Evolutionary conservation across 257 asterid genomes (phyloP), one percentile per base, ranked within the genome.

Genomic region (Forsythia suspensa): DNA sequence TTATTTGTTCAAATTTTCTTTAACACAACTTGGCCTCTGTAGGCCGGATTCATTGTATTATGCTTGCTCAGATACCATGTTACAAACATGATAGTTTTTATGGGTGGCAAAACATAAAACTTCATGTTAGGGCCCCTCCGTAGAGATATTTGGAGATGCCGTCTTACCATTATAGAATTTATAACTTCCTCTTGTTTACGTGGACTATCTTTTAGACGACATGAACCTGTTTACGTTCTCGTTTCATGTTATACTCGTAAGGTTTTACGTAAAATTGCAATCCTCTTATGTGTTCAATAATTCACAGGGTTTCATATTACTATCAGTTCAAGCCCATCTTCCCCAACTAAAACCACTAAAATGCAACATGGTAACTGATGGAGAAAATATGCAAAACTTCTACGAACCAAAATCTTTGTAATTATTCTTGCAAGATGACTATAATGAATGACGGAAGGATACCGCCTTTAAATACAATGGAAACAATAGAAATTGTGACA

Each of bases 251-350:
- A 43, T 43, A 43, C 11, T 43, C 1, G 3, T 44, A 44, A 44
- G 10, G 10, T 44, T 44, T 44, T 9, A 44, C 15, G 8, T 15
- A 44, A 44, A 44, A 10, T 44, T 44, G 51, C 16, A 44, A 44
- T 44, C 4, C 5, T 11, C 16, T 2, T 41, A 57, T 16, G 37
- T 61, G 5, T 75, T 39, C 15, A 7, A 61, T 61, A 7, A 20
- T 39, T 55, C 72, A 20, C 65, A 94, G 98, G 99, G 98, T 75
- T 95, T 93, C 84, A 88, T 95, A 87, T 37, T 95, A 76, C 84
- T 95, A 10, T 92, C 99, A 5, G 94, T 95, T 0, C 99, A 95
- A 85, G 99, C 98, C 34, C 99, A 95, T 80, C 82, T 95, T 0
- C 97, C 97, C 29, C 97, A 92, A 70, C 91, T 95, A 71, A 95